A percentile compares a stretch with the other conserved stretches of the same genome.
Conservation (phyloP, 495 filamentous ascomycete genomes). For the Hypoxylon crocopeplum region DNA sequence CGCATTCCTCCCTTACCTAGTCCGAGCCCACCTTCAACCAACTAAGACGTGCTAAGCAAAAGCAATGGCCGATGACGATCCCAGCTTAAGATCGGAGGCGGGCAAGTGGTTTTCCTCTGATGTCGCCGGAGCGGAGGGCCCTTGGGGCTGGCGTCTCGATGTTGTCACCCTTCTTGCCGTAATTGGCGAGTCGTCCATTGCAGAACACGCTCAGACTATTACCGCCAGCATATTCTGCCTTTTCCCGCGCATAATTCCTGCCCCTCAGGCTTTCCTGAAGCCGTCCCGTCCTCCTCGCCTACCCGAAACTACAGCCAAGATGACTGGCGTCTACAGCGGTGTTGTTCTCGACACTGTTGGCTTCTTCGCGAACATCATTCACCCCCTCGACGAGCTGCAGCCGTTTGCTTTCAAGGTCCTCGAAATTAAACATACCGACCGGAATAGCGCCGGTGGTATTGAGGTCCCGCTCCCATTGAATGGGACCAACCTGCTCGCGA, state of each 20-base stretch:
- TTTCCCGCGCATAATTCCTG: conserved; percentile 70
- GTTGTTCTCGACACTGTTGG: conserved; percentile 60
- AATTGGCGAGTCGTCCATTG: conserved; percentile 65
- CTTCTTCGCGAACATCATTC: conserved; percentile 68
- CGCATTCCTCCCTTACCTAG: neutral
- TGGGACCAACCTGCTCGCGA: neutral
- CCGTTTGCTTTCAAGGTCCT: conserved; percentile 56
- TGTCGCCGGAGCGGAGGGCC: conserved; percentile 35
- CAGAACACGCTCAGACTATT: conserved; percentile 62
- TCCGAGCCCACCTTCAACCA: neutral
- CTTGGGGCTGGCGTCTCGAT: conserved; percentile 61
- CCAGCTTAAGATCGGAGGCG: conserved; percentile 4
- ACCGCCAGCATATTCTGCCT: conserved; percentile 62
- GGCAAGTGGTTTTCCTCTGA: conserved; percentile 49
- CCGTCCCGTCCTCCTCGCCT: conserved; percentile 63
- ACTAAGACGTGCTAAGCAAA: neutral
- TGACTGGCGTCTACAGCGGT: conserved; percentile 65
- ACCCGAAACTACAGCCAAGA: conserved; percentile 58
- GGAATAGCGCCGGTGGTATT: conserved; percentile 31
- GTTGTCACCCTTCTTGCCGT: conserved; percentile 69
- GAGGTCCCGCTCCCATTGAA: conserved; percentile 9
- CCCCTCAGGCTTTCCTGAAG: conserved; percentile 68
- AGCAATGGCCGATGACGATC: conserved; percentile 32
- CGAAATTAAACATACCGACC: conserved; percentile 51
- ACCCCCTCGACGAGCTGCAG: conserved; percentile 57